Evolutionary conservation across 495 filamentous ascomycete genomes (phyloP), one percentile per base, ranked within the genome.

Genomic region (Aspergillus saccharolyticus): DNA sequence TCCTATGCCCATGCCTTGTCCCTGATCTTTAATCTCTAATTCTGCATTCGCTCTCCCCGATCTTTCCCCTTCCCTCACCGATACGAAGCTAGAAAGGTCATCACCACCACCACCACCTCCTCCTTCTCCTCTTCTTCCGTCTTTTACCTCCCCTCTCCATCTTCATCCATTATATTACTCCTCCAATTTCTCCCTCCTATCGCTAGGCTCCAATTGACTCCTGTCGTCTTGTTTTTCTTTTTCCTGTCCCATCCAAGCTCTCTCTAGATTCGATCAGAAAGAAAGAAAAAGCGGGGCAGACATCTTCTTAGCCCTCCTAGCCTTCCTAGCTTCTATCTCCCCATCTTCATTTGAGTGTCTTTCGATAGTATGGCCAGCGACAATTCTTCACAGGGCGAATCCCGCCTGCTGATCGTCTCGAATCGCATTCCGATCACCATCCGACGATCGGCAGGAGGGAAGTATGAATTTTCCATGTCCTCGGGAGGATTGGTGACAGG

Each of bases 391-490:
- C 52, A 64, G 44, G 71, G 66, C 43, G 72, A 75, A 49, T 69
- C 74, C 1, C 70, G 78, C 25, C 79, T 97, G 46, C 86, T 96
- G 44, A 84, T 97, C 49, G 83, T 96, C 61, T 96, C 93, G 9
- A 97, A 97, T 59, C 88, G 94, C 44, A 81, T 97, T 14, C 93
- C 93, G 7, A 96, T 97, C 70, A 96, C 91, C 50, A 91, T 97
- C 71, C 96, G 96, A 74, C 85, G 90, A 58, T 85, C 85, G 33
- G 89, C 94, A 39, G 89, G 92, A 75, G 87, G 86, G 49, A 77
- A 74, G 62, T 97, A 96, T 73, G 81, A 85, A 58, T 95, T 96
- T 72, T 89, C 85, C 70, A 96, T 96, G 88, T 96, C 92, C 16
- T 96, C 93, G 9, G 93, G 93, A 55, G 93, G 93, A 16, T 81